Percentiles rank a stretch among this genome's conserved stretches.
Conservation (phyloP, 192 early-diverging fungal genomes). For the Backusella tuberculispora region DNA sequence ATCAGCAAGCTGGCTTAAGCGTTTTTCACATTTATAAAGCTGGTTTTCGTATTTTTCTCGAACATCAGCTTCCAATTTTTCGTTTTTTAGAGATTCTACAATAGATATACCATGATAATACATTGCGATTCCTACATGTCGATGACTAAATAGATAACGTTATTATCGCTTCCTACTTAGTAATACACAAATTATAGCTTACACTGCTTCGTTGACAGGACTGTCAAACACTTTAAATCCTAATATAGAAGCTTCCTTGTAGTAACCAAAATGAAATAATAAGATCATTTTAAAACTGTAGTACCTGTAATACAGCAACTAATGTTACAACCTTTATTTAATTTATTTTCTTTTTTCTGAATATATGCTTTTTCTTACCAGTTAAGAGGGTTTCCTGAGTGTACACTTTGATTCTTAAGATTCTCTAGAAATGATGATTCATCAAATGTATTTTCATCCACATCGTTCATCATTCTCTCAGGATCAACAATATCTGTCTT, state of each 20-base stretch:
- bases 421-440: conserved; percentile 25
- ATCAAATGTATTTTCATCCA: not conserved
- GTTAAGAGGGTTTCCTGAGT: conserved; percentile 21
- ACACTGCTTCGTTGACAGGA: conserved; percentile 26
- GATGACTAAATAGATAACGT: conserved; percentile 22
- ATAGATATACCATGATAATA: conserved; percentile 32
- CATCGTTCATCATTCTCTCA: conserved; percentile 17
- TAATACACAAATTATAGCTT: not conserved
- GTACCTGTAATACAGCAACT: conserved; percentile 6
- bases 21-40: not conserved
- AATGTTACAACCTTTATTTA: not conserved
- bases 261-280: conserved; percentile 28
- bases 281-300: conserved; percentile 34
- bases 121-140: conserved; percentile 34
- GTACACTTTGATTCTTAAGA: conserved; percentile 21
- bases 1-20: conserved; percentile 12
- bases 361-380: not conserved
- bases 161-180: not conserved
- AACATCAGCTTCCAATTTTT: not conserved
- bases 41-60: conserved; percentile 23
- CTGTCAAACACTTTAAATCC: conserved; percentile 33
- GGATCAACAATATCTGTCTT: conserved; percentile 22
- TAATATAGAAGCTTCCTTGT: conserved; percentile 20
- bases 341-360: not conserved
- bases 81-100: conserved; percentile 25